These are phyloP conservation scores for Cercospora berteroae DNA, from an alignment of 2,329 filamentous ascomycete species.

Conservation along the genomic window DNA sequence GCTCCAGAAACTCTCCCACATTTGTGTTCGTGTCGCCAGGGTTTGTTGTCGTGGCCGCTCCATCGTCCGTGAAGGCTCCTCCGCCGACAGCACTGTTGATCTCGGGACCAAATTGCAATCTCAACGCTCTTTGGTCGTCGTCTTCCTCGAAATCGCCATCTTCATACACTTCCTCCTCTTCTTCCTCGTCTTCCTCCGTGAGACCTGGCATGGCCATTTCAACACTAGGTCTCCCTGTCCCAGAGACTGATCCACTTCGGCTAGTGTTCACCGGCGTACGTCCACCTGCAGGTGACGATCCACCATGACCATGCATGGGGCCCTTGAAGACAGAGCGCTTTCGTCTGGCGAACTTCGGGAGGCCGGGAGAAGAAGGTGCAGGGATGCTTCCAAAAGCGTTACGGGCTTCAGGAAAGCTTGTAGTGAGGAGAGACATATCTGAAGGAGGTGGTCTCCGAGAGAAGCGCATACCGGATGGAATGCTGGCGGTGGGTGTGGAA, in stretches of 20 bases:
- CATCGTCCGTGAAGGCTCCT: conserved; percentile 9
- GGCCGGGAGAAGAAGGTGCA: conserved; percentile 58
- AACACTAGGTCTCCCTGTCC: conserved; percentile 65
- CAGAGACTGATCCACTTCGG: conserved; percentile 52
- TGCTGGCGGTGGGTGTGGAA: conserved; percentile 71
- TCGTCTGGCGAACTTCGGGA: conserved; percentile 72
- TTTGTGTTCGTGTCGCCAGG: background rate
- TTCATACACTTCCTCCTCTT: conserved; percentile 29
- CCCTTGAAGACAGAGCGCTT: conserved; percentile 83
- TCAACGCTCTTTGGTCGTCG: conserved; percentile 26
- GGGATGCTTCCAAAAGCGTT: conserved; percentile 25
- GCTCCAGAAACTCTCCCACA: conserved; percentile 8
- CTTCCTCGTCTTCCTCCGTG: conserved; percentile 35
- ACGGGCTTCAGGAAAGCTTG: conserved; percentile 29
- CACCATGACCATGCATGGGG: conserved; percentile 55
- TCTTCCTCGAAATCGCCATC: conserved; percentile 35
- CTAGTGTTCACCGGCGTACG: background rate
- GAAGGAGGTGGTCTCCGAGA: conserved; percentile 36
- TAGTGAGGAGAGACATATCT: conserved; percentile 32
- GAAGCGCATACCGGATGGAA: conserved; percentile 79
- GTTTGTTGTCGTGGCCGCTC: conserved; percentile 9
- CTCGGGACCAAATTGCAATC: conserved; percentile 34
- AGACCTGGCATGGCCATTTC: conserved; percentile 63
- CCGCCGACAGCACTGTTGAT: conserved; percentile 6
- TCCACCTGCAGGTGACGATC: conserved; percentile 32